These are phyloP conservation scores for Exobasidium cylindrosporum DNA, from an alignment of 1,284 basidiomycete genomes.

Conservation along the genomic window DNA sequence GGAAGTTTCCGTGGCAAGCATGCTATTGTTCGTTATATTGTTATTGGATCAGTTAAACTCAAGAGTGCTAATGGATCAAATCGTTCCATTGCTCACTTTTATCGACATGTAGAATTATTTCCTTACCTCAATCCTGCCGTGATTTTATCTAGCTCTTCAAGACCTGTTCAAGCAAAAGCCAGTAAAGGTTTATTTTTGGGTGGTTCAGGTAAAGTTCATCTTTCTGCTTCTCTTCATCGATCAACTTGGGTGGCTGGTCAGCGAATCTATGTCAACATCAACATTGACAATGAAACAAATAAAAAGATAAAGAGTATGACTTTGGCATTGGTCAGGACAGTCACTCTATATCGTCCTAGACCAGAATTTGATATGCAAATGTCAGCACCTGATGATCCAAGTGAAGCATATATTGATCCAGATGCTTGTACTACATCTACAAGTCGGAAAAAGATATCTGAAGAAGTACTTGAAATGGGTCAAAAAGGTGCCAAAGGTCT, in stretches of 20 bases:
- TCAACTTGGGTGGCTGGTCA: conserved; percentile 83
- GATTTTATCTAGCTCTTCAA: conserved; percentile 65
- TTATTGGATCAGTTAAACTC: conserved; percentile 77
- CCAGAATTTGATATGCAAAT: conserved; percentile 57
- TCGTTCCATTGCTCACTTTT: conserved; percentile 85
- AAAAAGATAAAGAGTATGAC: conserved; percentile 67
- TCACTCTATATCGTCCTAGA: conserved; percentile 67
- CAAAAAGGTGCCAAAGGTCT: conserved; percentile 43
- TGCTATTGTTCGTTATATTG: conserved; percentile 75
- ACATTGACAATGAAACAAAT: conserved; percentile 70
- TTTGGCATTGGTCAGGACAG: conserved; percentile 70
- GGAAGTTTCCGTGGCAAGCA: conserved; percentile 66
- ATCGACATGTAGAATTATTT: conserved; percentile 78
- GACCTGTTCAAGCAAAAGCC: conserved; percentile 65
- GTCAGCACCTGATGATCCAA: conserved; percentile 14
- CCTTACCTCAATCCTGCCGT: conserved; percentile 70
- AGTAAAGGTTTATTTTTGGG: conserved; percentile 65
- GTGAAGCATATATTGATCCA: conserved; percentile 30
- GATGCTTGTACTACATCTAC: conserved; percentile 47
- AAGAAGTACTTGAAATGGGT: conserved; percentile 46
- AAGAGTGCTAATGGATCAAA: conserved; percentile 62
- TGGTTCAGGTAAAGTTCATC: conserved; percentile 66
- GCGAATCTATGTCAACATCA: conserved; percentile 70
- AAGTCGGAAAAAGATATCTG: conserved; percentile 43
- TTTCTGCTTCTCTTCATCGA: conserved; percentile 73